A percentile compares a stretch with the other conserved stretches of the same genome.
Evolutionary conservation across 805 yeast genomes (phyloP).

Genomic region (Cyberlindnera mrakii): DNA sequence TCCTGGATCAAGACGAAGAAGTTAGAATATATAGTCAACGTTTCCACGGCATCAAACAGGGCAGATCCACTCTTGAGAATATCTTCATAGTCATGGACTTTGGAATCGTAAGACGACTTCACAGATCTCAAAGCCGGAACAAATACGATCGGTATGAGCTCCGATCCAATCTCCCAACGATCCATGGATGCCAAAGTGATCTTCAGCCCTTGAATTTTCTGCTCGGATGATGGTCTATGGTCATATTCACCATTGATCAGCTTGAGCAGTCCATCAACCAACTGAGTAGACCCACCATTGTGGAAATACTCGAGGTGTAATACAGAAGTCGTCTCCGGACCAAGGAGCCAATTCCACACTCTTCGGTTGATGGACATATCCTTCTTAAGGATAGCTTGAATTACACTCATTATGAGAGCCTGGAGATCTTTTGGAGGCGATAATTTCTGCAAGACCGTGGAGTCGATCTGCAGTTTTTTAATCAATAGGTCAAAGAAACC

Average conservation of each 20-base stretch:
- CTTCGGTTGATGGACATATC: slow-evolving; percentile 96
- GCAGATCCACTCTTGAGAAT: slow-evolving; percentile 53
- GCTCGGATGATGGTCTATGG: slow-evolving; percentile 22
- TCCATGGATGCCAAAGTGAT: slow-evolving; percentile 77
- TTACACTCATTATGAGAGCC: slow-evolving; percentile 53
- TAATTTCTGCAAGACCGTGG: slow-evolving; percentile 45
- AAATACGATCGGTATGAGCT: slow-evolving; percentile 64
- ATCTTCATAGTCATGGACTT: slow-evolving; percentile 30
- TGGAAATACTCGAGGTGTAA: slow-evolving; percentile 42
- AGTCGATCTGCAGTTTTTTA: slow-evolving; percentile 58
- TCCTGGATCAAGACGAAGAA: slow-evolving; percentile 38
- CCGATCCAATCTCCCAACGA: slow-evolving; percentile 88
- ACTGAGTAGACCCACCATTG: slow-evolving; percentile 43
- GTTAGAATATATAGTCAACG: slow-evolving; percentile 70
- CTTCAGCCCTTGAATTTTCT: slow-evolving; percentile 46
- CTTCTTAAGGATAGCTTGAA: slow-evolving; percentile 63
- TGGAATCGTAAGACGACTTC: slow-evolving; percentile 24
- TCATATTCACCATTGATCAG: slow-evolving; percentile 32
- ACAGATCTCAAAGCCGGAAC: slow-evolving; percentile 56
- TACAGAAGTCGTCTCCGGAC: slow-evolving; percentile 47
- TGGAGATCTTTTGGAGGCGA: slow-evolving; percentile 49
- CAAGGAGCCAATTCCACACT: slow-evolving; percentile 88
- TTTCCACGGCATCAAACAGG: slow-evolving; percentile 84
- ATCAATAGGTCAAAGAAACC: slow-evolving; percentile 82
- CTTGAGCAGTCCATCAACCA: slow-evolving; percentile 48